Evolutionary conservation across 192 early-diverging fungal genomes (phyloP).

Genomic region (Mortierella hygrophila): DNA sequence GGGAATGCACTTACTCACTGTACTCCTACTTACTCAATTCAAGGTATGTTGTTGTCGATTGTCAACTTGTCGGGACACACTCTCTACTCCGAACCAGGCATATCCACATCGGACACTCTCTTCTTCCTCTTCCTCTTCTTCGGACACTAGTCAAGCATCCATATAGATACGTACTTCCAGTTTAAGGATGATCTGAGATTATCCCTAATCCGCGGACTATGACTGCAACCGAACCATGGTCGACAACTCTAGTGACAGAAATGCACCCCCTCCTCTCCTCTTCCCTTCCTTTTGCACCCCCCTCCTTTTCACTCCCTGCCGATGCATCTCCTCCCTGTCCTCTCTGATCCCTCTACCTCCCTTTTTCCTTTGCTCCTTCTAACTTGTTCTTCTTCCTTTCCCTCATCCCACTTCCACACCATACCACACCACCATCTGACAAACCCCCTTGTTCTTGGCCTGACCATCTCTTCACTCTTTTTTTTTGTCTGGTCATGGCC

Average conservation of each 20-base stretch:
- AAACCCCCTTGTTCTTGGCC: too few relatives aligned
- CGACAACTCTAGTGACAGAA: too few relatives aligned
- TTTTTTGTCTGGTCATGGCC: too few relatives aligned
- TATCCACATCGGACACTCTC: background rate
- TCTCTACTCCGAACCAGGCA: background rate
- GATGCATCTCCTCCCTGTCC: too few relatives aligned
- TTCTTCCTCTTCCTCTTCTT: background rate
- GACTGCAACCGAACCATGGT: too few relatives aligned
- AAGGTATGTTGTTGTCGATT: background rate
- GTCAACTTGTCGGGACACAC: background rate
- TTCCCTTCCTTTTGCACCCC: background rate
- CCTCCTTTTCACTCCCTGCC: background rate
- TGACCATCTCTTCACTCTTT: too few relatives aligned
- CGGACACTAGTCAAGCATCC: background rate
- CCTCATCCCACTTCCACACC: background rate
- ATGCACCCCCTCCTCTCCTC: too few relatives aligned
- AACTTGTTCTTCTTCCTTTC: background rate
- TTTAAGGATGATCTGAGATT: constrained; percentile 8
- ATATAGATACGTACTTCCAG: too few relatives aligned
- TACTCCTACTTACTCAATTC: background rate
- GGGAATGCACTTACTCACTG: background rate
- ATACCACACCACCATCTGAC: too few relatives aligned
- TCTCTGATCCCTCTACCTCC: background rate
- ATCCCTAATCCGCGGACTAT: background rate
- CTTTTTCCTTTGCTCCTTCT: too few relatives aligned